phyloP scores from a whole-genome alignment of 129 eudicot species.

The Lactuca saligna region DNA sequence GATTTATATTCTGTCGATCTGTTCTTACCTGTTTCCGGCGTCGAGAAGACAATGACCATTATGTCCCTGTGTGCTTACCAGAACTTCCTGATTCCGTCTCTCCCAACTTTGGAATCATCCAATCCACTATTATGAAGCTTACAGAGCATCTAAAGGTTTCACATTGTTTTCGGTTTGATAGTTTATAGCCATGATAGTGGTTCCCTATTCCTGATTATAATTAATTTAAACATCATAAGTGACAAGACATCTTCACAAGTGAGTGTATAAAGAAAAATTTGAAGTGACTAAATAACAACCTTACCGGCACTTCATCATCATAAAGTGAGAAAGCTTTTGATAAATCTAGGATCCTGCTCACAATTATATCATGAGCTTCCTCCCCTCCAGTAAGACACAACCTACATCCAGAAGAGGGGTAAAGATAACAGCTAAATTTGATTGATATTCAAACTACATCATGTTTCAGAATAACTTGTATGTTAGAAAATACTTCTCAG shows the following conservation, averaged over 20 bases:
- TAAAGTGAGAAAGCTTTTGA: too few species aligned
- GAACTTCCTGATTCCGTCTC: constrained; percentile 64
- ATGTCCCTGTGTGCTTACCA: constrained; percentile 74
- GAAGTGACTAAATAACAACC: too few species aligned
- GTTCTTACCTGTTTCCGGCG: constrained; percentile 54
- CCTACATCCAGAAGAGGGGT: constrained; percentile 39
- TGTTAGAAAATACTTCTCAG: background rate
- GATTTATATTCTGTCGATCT: constrained; percentile 88
- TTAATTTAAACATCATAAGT: too few species aligned
- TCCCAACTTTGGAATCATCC: constrained; percentile 62
- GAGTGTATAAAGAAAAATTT: too few species aligned
- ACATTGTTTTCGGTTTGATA: constrained; percentile 50
- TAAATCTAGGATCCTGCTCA: too few species aligned
- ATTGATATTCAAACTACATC: background rate
- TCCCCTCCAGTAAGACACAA: constrained; percentile 71
- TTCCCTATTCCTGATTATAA: too few species aligned
- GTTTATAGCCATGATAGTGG: constrained; percentile 24
- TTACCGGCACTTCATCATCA: too few species aligned
- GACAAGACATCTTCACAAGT: too few species aligned
- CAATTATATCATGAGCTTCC: constrained; percentile 12
- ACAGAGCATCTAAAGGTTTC: constrained; percentile 74
- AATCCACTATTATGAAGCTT: constrained; percentile 52
- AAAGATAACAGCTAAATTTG: constrained; percentile 1
- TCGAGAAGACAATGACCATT: constrained; percentile 43
- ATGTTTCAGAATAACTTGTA: constrained; percentile 5